Evolutionary conservation across 2,329 filamentous ascomycete species (phyloP).

Genomic region (Fusarium mexicanum): DNA sequence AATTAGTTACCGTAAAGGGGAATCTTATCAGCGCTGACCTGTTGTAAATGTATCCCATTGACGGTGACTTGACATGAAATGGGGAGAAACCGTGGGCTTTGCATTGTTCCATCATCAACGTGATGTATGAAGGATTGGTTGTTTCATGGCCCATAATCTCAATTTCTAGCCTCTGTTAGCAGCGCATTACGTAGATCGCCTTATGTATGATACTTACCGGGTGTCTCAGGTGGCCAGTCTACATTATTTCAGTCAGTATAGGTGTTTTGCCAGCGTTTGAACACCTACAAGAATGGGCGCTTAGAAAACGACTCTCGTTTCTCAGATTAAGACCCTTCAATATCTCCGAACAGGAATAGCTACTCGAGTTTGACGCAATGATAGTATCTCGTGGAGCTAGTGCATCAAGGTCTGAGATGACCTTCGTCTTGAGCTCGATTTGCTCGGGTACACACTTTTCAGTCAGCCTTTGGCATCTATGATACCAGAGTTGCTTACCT

Average conservation of each 20-base stretch:
- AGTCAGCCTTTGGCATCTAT: neutral
- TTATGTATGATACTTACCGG: conserved; percentile 17
- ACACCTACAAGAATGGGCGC: conserved; percentile 55
- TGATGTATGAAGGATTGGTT: conserved; percentile 35
- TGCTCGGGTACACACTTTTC: conserved; percentile 56
- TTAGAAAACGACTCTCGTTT: conserved; percentile 50
- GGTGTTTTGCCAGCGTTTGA: fast-evolving
- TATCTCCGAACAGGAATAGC: conserved; percentile 56
- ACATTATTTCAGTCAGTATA: neutral
- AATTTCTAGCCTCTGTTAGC: conserved; percentile 25
- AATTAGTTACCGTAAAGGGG: neutral
- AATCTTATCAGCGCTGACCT: conserved; percentile 12
- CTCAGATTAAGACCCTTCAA: conserved; percentile 48
- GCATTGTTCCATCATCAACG: conserved; percentile 40
- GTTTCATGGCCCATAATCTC: conserved; percentile 47
- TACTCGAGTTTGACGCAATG: conserved; percentile 59
- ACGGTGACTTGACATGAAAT: conserved; percentile 44
- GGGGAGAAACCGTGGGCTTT: conserved; percentile 44
- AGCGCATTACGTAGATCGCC: fast-evolving
- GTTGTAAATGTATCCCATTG: conserved; percentile 49
- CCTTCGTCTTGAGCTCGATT: conserved; percentile 51
- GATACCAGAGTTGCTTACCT: conserved; percentile 21
- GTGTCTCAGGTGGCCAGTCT: conserved; percentile 49
- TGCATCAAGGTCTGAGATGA: conserved; percentile 52
- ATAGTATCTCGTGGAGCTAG: conserved; percentile 49